A percentile compares a stretch with the other conserved stretches of the same genome.
Evolutionary conservation across 2,329 filamentous ascomycete species (phyloP).

Genomic region (Fusarium sublunatum): DNA sequence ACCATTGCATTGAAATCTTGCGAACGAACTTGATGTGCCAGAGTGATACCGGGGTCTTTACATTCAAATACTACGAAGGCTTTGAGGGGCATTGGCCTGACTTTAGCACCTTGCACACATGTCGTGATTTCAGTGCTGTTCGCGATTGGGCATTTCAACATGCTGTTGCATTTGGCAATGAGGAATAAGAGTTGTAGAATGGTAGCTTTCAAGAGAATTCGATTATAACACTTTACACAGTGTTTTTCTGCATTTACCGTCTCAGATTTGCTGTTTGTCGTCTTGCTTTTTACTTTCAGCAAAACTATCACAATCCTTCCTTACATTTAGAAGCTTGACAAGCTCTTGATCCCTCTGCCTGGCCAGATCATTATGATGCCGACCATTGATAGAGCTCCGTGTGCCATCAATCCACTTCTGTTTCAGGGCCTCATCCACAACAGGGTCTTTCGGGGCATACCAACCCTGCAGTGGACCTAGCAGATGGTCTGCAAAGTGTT

Average conservation of each 20-base stretch:
- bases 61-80: constrained; percentile 62
- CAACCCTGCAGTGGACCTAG: constrained; percentile 14
- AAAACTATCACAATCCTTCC: constrained; percentile 22
- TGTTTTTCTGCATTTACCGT: no score
- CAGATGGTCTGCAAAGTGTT: constrained; percentile 26
- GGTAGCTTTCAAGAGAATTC: no score
- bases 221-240: no score
- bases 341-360: constrained; percentile 28
- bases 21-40: constrained; percentile 66
- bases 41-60: constrained; percentile 65
- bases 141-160: constrained; percentile 64
- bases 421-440: constrained; percentile 21
- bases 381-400: background rate
- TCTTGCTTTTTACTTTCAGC: background rate
- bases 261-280: background rate
- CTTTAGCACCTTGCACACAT: constrained; percentile 64
- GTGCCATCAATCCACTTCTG: constrained; percentile 19
- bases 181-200: constrained; percentile 42
- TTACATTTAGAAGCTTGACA: constrained; percentile 20
- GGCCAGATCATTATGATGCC: constrained; percentile 1
- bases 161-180: constrained; percentile 60
- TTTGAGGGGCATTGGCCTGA: constrained; percentile 64
- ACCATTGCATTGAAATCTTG: constrained; percentile 53
- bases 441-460: constrained; percentile 22
- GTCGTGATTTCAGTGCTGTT: constrained; percentile 64